These are phyloP conservation scores for Sporisorium reilianum DNA, from an alignment of 1,284 basidiomycete species.

Conservation along the genomic window DNA sequence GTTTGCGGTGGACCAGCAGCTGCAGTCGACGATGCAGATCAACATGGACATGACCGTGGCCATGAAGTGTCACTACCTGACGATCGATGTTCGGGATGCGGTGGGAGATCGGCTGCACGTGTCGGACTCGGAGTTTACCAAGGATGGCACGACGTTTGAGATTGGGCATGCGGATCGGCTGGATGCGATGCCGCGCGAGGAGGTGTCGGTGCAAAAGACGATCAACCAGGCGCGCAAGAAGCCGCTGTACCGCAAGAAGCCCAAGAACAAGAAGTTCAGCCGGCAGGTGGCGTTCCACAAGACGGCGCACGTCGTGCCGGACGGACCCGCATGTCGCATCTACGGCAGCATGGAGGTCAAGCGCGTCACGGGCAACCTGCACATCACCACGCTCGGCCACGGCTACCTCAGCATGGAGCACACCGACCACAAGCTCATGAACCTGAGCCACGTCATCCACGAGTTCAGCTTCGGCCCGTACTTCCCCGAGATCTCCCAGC, in stretches of 20 bases:
- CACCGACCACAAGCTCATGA: constrained; percentile 86
- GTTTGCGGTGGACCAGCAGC: constrained; percentile 57
- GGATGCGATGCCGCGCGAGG: constrained; percentile 69
- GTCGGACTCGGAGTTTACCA: constrained; percentile 79
- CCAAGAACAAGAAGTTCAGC: constrained; percentile 71
- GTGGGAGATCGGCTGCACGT: constrained; percentile 90
- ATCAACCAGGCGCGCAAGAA: constrained; percentile 44
- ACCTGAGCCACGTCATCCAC: constrained; percentile 92
- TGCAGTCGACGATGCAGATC: constrained; percentile 63
- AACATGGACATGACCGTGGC: constrained; percentile 67
- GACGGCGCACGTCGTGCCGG: constrained; percentile 64
- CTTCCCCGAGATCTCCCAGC: constrained; percentile 95
- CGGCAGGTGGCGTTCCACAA: constrained; percentile 70
- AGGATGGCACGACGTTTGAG: constrained; percentile 83
- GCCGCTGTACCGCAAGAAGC: constrained; percentile 37
- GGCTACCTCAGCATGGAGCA: constrained; percentile 89
- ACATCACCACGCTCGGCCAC: constrained; percentile 86
- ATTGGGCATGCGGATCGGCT: constrained; percentile 82
- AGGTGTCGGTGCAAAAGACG: constrained; percentile 55
- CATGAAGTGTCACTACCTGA: constrained; percentile 72
- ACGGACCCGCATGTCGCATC: constrained; percentile 79
- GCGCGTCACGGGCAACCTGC: constrained; percentile 80
- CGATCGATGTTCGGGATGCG: constrained; percentile 89
- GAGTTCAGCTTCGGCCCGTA: constrained; percentile 97
- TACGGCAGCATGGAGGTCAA: constrained; percentile 87